Evolutionary conservation across 352 stramenopile genomes (phyloP).

Genomic region (Pythium pyrilobum): DNA sequence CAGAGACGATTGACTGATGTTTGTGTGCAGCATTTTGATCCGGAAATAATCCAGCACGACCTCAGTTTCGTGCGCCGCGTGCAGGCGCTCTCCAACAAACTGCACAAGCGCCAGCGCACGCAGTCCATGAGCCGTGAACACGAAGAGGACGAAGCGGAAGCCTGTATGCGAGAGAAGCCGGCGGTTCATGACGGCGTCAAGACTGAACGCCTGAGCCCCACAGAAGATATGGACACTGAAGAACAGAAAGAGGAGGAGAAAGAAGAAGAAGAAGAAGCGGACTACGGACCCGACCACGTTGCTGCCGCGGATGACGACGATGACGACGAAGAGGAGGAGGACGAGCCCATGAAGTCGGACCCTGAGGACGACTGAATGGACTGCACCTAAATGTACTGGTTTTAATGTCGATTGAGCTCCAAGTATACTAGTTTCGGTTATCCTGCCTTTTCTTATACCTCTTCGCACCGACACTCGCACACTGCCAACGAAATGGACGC

Average conservation of each 20-base stretch:
- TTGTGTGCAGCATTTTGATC: conserved; percentile 37
- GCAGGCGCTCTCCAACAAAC: conserved; percentile 44
- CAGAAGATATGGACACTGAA: too few species aligned
- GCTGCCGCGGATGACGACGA: not conserved
- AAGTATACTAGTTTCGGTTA: too few species aligned
- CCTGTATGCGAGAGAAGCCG: too few species aligned
- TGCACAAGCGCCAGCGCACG: conserved; percentile 22
- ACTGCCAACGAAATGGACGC: not conserved
- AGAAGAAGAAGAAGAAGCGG: not conserved
- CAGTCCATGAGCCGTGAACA: conserved; percentile 9
- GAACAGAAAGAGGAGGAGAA: conserved; percentile 4
- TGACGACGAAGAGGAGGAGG: not conserved
- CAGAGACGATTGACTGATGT: not conserved
- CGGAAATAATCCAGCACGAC: conserved; percentile 38
- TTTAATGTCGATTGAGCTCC: conserved; percentile 3
- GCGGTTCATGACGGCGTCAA: too few species aligned
- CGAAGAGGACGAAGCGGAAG: not conserved
- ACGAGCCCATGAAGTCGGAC: conserved; percentile 3
- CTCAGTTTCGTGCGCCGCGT: conserved; percentile 56
- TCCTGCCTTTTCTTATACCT: not conserved
- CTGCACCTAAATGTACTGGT: conserved; percentile 1
- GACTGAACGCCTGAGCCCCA: too few species aligned
- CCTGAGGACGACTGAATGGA: not conserved
- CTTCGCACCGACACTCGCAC: not conserved
- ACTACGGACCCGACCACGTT: conserved; percentile 21